Conservation (phyloP, 148 eudicot species). For the Hydrangea macrophylla region DNA sequence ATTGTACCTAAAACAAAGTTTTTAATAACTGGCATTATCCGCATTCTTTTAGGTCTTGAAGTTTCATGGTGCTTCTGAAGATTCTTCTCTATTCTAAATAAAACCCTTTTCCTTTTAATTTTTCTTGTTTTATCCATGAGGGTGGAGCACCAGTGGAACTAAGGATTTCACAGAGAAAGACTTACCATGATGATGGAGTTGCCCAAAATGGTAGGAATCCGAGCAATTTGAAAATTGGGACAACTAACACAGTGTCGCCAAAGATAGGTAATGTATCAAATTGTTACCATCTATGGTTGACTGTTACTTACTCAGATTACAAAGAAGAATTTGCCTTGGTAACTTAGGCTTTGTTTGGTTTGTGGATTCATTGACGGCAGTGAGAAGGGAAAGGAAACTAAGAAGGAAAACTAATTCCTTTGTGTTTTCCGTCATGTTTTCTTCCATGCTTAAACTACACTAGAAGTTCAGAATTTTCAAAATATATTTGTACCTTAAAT, state of each 20-base stretch:
- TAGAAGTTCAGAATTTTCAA: too few relatives aligned
- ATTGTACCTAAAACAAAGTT: not conserved
- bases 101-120: not conserved
- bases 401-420: too few relatives aligned
- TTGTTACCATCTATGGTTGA: not conserved
- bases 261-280: constrained; percentile 20
- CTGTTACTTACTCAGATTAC: not conserved
- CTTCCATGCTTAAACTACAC: too few relatives aligned
- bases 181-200: constrained; percentile 9
- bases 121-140: not conserved
- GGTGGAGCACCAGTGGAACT: constrained; percentile 10
- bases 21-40: not conserved
- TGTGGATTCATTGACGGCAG: too few relatives aligned
- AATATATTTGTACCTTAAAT: too few relatives aligned
- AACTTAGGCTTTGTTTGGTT: not conserved
- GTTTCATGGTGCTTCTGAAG: not conserved
- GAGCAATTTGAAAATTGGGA: constrained; percentile 9
- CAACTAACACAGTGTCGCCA: constrained; percentile 10
- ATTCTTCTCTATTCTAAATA: not conserved
- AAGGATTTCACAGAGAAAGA: constrained; percentile 13
- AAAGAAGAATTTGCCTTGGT: not conserved
- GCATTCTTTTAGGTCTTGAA: not conserved
- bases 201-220: constrained; percentile 15
- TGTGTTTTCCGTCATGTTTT: too few relatives aligned
- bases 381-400: too few relatives aligned